Conservation (phyloP, 805 yeast species). For the Zygosaccharomyces kombuchaensis region DNA sequence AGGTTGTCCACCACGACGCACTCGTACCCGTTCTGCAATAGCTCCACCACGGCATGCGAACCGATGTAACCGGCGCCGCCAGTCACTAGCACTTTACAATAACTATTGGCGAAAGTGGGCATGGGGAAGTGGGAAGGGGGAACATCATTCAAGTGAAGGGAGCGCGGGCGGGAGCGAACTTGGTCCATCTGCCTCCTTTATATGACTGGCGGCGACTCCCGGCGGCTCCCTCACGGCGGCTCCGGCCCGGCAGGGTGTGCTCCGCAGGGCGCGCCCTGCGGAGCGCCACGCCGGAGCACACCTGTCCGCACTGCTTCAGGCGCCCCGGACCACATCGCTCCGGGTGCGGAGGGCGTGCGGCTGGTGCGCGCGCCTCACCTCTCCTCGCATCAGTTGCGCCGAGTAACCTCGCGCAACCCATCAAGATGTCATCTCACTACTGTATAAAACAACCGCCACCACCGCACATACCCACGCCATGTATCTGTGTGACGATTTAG, state of each 20-base stretch:
- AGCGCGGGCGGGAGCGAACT: background rate
- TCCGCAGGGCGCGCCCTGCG: background rate
- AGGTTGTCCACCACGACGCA: conserved; percentile 73
- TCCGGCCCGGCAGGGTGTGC: too few relatives aligned
- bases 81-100: conserved; percentile 52
- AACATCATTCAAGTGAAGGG: too few relatives aligned
- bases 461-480: background rate
- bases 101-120: background rate
- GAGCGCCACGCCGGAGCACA: background rate
- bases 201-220: background rate
- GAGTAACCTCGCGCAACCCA: background rate
- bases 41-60: conserved; percentile 68
- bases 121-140: background rate
- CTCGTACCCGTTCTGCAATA: conserved; percentile 55
- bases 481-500: conserved; percentile 2
- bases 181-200: background rate
- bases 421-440: background rate
- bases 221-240: background rate
- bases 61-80: conserved; percentile 90
- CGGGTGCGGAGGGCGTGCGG: background rate
- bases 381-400: background rate
- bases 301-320: background rate
- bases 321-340: background rate
- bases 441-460: background rate
- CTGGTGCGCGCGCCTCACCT: background rate